Base-by-base conservation (phyloP, 176 grass and related monocot genomes). In the Olyra latifolia region DNA sequence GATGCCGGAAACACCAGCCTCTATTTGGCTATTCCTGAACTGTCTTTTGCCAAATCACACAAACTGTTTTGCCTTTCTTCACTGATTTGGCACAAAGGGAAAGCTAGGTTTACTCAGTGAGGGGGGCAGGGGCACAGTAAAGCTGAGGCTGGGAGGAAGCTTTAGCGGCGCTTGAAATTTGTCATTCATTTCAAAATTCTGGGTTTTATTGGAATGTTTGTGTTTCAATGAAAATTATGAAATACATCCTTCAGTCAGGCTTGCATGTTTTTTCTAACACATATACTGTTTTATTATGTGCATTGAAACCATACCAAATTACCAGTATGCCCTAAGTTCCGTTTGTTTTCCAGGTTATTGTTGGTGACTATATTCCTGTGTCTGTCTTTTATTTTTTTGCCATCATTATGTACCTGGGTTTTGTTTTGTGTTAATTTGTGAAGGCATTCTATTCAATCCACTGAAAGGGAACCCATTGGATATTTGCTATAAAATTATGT, bases 401-500 rank as follows among this genome's bases (percentile, higher is more conserved):
- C 16, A 16, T 41, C 0, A 0, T 22, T 83, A n/a, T 58, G 12
- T 59, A 10, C 60, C 11, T 55, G 39, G 62, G 8, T 63, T 41
- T 54, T 62, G 29, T 15, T 35, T 48, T 5, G 69, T 40, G 29
- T 53, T 80, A 66, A 40, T 58, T 62, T 86, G 7, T 16, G 53
- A 25, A 39, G 17, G 47, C 24, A 65, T 29, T 59, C 69, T 48
- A 79, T 81, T 50, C 67, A 48, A 61, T 67, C 41, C 13, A 45
- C n/a, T 61, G 30, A 60, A 35, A 63, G 75, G 28, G 5, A 52
- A 6, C 47, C 25, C n/a, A 39, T 7, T 58, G 22, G 39, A 9
- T 82, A 24, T 77, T 44, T 82, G 19, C 24, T 74, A 68, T 66
- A 13, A 64, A 43, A 71, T 40, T 50, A 1, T 83, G 3, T 60